These are phyloP conservation scores for Termitomyces sp. DNA, from an alignment of 768 basidiomycete genomes.

Conservation along the genomic window DNA sequence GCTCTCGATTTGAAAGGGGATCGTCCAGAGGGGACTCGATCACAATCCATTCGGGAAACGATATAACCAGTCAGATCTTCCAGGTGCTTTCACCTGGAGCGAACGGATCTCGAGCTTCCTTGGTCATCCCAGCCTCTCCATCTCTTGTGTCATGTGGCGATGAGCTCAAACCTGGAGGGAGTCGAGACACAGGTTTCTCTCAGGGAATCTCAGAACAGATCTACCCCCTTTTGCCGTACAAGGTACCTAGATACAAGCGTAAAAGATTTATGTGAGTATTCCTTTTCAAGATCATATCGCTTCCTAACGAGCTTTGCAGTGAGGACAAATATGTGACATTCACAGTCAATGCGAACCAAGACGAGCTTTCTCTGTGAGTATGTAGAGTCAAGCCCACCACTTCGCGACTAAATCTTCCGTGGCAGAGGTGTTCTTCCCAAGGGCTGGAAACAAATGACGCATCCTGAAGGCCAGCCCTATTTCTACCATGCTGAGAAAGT, in stretches of 20 bases:
- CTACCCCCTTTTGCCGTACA: constrained; percentile 1
- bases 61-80: constrained; percentile 4
- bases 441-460: constrained; percentile 5
- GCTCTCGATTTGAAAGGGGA: not conserved
- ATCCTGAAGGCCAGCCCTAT: constrained; percentile 7
- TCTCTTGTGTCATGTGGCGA: not conserved
- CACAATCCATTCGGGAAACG: not conserved
- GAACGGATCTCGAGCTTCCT: not conserved
- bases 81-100: not conserved
- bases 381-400: not conserved
- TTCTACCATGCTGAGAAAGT: constrained; percentile 3
- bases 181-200: not conserved
- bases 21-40: not conserved
- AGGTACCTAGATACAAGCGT: constrained; percentile 8
- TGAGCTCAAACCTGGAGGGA: not conserved
- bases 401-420: not conserved
- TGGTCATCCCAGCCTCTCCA: not conserved
- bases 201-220: not conserved
- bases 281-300: no score
- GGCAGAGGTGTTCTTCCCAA: constrained; percentile 1
- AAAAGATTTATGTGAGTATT: constrained; percentile 2
- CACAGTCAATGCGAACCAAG: not conserved
- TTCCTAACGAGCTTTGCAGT: not conserved
- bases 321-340: not conserved
- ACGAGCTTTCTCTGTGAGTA: constrained; percentile 3